Evolutionary conservation across 169 alveolate species (phyloP).

Genomic region (Plasmodium yoelii): DNA sequence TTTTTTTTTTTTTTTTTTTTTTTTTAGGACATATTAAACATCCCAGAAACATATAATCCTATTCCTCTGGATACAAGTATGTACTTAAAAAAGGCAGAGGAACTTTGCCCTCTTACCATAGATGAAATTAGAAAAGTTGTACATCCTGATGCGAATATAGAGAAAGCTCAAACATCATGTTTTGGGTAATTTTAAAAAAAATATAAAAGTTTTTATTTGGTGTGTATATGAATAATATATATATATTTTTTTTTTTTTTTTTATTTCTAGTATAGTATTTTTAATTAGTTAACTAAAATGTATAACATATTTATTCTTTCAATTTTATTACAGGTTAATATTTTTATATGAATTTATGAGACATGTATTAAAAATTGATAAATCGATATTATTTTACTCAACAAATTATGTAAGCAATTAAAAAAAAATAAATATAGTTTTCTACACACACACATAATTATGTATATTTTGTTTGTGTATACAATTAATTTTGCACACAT

Average conservation of each 20-base stretch:
- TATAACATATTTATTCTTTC: not conserved
- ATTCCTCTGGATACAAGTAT: conserved; percentile 28
- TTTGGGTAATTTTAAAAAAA: conserved; percentile 49
- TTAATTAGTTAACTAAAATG: not conserved
- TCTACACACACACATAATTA: not conserved
- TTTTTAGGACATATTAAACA: conserved; percentile 55
- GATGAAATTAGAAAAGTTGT: conserved; percentile 68
- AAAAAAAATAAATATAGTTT: not conserved
- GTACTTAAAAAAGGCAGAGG: conserved; percentile 66
- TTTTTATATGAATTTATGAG: conserved; percentile 72
- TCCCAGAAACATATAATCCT: conserved; percentile 56
- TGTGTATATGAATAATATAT: not conserved
- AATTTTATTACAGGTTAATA: conserved; percentile 30
- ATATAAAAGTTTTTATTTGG: not conserved
- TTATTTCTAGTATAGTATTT: not conserved
- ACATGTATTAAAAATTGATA: conserved; percentile 31
- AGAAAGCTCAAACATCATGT: conserved; percentile 75
- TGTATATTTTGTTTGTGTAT: not conserved
- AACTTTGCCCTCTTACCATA: conserved; percentile 65
- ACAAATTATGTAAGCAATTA: conserved; percentile 65
- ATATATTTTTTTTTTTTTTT: no score
- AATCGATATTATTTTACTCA: conserved; percentile 48
- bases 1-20: not conserved
- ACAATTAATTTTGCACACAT: not conserved
- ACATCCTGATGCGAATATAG: conserved; percentile 49